A percentile compares a stretch with the other conserved stretches of the same genome.
phyloP scores from a whole-genome alignment of 2,329 filamentous ascomycete genomes.

The Ilyonectria sp. region DNA sequence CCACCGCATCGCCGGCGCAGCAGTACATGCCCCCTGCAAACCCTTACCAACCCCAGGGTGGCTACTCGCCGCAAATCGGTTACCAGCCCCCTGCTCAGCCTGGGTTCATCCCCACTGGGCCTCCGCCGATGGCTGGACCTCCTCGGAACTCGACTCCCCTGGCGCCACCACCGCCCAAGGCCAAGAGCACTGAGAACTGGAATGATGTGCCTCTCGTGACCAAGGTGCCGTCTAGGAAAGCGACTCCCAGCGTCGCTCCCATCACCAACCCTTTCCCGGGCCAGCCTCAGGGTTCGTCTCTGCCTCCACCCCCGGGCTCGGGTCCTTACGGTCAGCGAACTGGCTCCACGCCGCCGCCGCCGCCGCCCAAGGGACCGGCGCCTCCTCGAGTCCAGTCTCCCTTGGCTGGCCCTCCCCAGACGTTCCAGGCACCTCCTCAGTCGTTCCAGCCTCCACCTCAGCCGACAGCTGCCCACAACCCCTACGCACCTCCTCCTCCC shows the following conservation, averaged over 20 bases:
- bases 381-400: constrained; percentile 82
- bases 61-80: constrained; percentile 42
- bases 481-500: constrained; percentile 67
- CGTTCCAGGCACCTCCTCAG: constrained; percentile 57
- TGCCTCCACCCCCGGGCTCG: constrained; percentile 67
- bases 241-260: constrained; percentile 79
- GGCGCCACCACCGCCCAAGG: constrained; percentile 77
- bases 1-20: constrained; percentile 46
- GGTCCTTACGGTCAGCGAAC: constrained; percentile 73
- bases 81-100: constrained; percentile 69
- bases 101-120: constrained; percentile 56
- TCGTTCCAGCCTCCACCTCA: constrained; percentile 35
- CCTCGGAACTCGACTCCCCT: constrained; percentile 78
- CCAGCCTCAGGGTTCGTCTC: constrained; percentile 71
- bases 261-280: constrained; percentile 84
- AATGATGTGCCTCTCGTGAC: constrained; percentile 94
- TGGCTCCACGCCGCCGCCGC: constrained; percentile 81
- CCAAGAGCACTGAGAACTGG: constrained; percentile 85
- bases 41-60: constrained; percentile 52
- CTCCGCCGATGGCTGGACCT: constrained; percentile 56
- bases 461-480: constrained; percentile 76
- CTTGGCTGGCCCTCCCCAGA: constrained; percentile 68
- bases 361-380: constrained; percentile 85
- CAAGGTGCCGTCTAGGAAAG: constrained; percentile 76
- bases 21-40: constrained; percentile 57